Conservation (phyloP, 2,329 filamentous ascomycete species). For the Aaosphaeria pasadenensis region DNA sequence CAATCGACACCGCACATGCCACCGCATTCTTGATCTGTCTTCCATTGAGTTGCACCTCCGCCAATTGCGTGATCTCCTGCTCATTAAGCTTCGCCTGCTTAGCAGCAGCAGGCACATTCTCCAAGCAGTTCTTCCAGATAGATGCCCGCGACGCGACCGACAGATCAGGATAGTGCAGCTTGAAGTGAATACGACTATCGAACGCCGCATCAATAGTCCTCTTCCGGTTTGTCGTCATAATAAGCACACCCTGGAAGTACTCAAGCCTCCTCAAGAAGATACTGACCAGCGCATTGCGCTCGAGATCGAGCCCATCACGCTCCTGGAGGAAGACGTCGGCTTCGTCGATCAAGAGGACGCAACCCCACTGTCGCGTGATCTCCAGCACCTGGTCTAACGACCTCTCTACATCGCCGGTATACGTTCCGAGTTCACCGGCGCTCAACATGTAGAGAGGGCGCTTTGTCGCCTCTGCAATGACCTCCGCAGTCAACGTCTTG, state of each 20-base stretch:
- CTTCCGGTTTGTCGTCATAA: constrained; percentile 78
- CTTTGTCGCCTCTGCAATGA: constrained; percentile 75
- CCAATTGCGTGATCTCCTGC: constrained; percentile 25
- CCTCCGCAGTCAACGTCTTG: constrained; percentile 80
- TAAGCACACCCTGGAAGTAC: constrained; percentile 85
- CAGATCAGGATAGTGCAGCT: constrained; percentile 42
- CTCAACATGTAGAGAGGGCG: constrained; percentile 79
- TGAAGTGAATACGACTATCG: constrained; percentile 46
- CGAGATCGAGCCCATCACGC: constrained; percentile 73
- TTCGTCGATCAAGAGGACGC: constrained; percentile 70
- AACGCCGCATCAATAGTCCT: constrained; percentile 45
- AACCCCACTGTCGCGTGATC: constrained; percentile 65
- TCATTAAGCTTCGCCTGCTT: constrained; percentile 21
- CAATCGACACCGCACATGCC: neutral
- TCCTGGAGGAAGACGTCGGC: constrained; percentile 50
- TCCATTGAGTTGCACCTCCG: constrained; percentile 34
- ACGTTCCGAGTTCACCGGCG: constrained; percentile 69
- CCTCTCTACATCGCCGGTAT: constrained; percentile 55
- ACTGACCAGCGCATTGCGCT: constrained; percentile 78
- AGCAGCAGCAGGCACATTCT: constrained; percentile 3
- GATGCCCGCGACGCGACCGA: constrained; percentile 32
- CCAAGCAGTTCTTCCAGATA: constrained; percentile 39
- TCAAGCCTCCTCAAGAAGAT: constrained; percentile 82
- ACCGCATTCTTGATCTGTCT: constrained; percentile 41
- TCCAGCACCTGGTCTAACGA: constrained; percentile 80